Conservation (phyloP, 495 filamentous ascomycete species). For the Podospora comata region DNA sequence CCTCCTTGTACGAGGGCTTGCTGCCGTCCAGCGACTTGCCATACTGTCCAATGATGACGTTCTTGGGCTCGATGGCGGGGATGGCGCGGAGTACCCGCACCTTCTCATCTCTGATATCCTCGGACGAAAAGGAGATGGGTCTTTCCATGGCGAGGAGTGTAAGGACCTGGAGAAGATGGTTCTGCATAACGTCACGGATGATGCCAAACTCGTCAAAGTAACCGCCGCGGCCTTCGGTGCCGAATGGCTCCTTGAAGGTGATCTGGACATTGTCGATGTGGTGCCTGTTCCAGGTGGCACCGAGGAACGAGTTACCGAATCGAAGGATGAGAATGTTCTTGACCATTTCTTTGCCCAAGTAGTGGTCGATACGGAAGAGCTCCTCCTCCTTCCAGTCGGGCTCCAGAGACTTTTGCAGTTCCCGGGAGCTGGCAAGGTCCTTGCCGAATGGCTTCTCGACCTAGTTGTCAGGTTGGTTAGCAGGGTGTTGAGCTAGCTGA, state of each 20-base stretch:
- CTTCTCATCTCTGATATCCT: constrained; percentile 99
- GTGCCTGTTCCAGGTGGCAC: constrained; percentile 97
- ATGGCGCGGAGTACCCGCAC: constrained; percentile 93
- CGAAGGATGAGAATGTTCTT: constrained; percentile 99
- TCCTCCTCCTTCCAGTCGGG: constrained; percentile 99
- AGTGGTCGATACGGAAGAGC: constrained; percentile 99
- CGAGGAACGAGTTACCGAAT: constrained; percentile 99
- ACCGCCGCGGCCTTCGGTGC: constrained; percentile 97
- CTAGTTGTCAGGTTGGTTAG: constrained; percentile 43
- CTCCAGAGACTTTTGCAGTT: constrained; percentile 90
- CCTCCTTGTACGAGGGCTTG: constrained; percentile 98
- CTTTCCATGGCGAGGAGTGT: constrained; percentile 98
- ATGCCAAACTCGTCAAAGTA: constrained; percentile 99
- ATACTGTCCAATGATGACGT: constrained; percentile 99
- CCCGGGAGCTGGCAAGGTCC: constrained; percentile 88
- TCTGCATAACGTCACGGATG: constrained; percentile 98
- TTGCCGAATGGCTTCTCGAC: constrained; percentile 99
- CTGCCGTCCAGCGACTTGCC: constrained; percentile 92
- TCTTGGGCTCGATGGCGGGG: constrained; percentile 95
- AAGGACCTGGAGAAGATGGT: constrained; percentile 93
- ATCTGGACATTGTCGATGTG: constrained; percentile 99
- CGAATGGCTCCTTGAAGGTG: constrained; percentile 99
- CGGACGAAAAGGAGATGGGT: constrained; percentile 95
- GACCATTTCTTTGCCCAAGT: constrained; percentile 99
- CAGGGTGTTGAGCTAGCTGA: neutral